Base-by-base conservation (phyloP, 73 alveolate species). In the Blepharisma stoltei region DNA sequence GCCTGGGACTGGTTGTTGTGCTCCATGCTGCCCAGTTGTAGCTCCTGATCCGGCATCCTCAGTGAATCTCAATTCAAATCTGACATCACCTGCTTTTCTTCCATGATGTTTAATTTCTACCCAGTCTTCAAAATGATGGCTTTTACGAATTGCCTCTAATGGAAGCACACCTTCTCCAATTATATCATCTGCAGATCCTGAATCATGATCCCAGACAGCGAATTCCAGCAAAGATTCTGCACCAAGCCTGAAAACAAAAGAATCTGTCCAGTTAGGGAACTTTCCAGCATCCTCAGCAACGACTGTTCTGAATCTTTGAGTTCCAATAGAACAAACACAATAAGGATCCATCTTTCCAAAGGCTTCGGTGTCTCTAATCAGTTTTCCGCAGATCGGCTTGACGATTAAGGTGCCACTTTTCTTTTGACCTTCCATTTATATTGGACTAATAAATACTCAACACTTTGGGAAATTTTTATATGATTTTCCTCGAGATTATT, bases 281-380 rank as follows among this genome's bases (percentile, higher is more conserved):
- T 37, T 67, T 32, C 85, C 85, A 0, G 55, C 85, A 18, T 55
- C 68, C 18, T 25, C 9, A 45, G 38, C 37, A 2, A 78, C 81
- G n/a, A 25, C 70, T 21, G 80, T 68, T 45, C 69, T 78, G 53
- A 32, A 78, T 25, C 20, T 67, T 38, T 78, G 21, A 18, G 68
- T 79, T 6, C 50, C 44, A 32, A 55, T 27, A 9, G 46, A 21
- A 23, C 54, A 6, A 8, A 68, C 7, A 8, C 67, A 32, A 46
- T 78, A 78, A 27, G 85, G 85, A 38, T 78, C 85, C 85, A 78
- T 78, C 21, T 37, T 78, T 3, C 53, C n/a, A 41, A 78, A 78
- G 14, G 81, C 55, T n/a, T 65, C 78, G 25, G 78, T 67, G 6
- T 68, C 71, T 67, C 85, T 55, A 0, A 8, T 67, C 21, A 78